Evolutionary conservation across 805 yeast species (phyloP), one percentile per base, ranked within the genome.

Genomic region (Cyberlindnera maclurae): DNA sequence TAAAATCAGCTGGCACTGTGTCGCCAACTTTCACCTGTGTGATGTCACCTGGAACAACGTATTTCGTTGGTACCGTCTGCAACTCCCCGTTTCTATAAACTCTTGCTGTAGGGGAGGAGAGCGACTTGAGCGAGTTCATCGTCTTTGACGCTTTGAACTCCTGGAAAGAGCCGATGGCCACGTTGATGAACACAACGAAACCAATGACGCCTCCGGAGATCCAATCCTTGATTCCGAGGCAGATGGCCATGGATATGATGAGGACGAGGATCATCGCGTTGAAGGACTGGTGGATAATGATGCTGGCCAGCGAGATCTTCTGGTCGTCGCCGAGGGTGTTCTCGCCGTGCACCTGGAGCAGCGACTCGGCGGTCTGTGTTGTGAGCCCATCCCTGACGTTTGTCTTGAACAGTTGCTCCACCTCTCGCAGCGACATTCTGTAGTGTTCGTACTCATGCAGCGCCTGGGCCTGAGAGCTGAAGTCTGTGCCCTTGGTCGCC

Each of bases 191-290:
- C 24, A 83, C 75, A 17, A 83, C 89, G 34, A 73, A 79, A 1
- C 75, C 77, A 54, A 82, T 79, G 26, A 83, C 90, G 39, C 90
- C 93, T 35, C 88, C 93, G 8, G 86, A 77, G 46, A 82, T 83
- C 82, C 85, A 82, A 57, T 83, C 90, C 41, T 68, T 67, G 46
- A 83, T 79, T 15, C 82, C 88, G 35, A 82, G 68, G 4, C 89
- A 79, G 37, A 82, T 79, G 15, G 76, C 58, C 82, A 79, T 74
- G 13, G 86, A 75, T 28, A 80, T 79, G 38, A 82, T 60, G 46
- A 82, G 65, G 8, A 82, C 90, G 46, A 82, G 59, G 36, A 82
- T 77, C 93, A 82, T 82, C 34, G 93, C 90, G 54, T 82, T 82
- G 57, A 77, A 77, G 2, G 77, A 64, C 50, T 82, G 93, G 46